These are phyloP conservation scores for Cercospora nicotianae DNA, from an alignment of 2,329 filamentous ascomycete species.

Conservation along the genomic window DNA sequence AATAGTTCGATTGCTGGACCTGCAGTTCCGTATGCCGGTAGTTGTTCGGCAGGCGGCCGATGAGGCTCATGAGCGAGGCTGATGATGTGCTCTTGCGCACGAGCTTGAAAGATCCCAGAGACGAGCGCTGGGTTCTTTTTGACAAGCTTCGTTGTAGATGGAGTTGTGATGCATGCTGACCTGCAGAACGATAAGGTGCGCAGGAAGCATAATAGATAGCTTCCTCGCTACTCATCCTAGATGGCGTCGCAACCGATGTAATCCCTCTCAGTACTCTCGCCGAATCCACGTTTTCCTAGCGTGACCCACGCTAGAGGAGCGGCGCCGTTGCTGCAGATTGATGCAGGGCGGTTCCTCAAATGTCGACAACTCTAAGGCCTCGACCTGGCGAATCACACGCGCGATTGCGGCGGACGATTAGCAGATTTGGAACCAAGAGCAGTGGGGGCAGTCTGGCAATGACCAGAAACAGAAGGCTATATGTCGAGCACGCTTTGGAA, in stretches of 20 bases:
- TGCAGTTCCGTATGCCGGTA: not conserved
- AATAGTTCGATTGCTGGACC: not conserved
- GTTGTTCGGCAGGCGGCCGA: not conserved
- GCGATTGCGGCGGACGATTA: not conserved
- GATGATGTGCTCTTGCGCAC: not conserved
- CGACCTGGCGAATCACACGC: conserved; percentile 7
- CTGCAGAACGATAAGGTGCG: conserved; percentile 22
- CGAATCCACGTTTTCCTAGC: conserved; percentile 12
- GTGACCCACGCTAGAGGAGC: conserved; percentile 8
- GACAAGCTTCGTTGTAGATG: not conserved
- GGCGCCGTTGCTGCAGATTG: conserved; percentile 12
- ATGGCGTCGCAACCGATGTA: conserved; percentile 12
- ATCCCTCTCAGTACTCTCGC: conserved; percentile 8
- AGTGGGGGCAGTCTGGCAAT: not conserved
- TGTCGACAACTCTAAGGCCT: conserved; percentile 2
- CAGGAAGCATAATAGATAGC: conserved; percentile 26
- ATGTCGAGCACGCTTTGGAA: not conserved
- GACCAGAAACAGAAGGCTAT: not conserved
- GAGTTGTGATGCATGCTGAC: conserved; percentile 14
- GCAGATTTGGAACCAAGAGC: not conserved
- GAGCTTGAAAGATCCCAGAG: not conserved
- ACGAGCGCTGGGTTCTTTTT: conserved; percentile 1
- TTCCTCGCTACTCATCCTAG: conserved; percentile 16
- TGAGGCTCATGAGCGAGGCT: not conserved
- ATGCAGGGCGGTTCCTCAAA: not conserved